Base-by-base conservation (phyloP, 2,329 filamentous ascomycete genomes). In the Pochonia chlamydosporia region DNA sequence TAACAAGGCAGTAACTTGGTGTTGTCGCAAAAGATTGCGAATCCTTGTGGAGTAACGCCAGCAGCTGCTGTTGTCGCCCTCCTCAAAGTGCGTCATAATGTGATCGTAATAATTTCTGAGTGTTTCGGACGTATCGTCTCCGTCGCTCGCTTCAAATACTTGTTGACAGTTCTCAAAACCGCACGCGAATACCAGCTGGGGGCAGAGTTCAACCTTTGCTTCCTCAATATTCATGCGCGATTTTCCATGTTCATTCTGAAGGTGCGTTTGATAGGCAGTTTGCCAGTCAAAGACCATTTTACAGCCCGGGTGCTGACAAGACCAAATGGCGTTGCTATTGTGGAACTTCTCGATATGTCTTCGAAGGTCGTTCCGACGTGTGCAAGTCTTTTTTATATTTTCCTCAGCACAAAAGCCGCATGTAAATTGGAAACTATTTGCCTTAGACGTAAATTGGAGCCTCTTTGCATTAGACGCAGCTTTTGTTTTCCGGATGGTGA, bases 331-430 rank as follows among this genome's bases (percentile, higher is more conserved):
- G 46, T 74, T 68, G 46, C 65, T 69, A 48, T 70, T 67, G 54
- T 74, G 71, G 43, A 72, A 73, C 49, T 71, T 65, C 46, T 72
- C 68, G 35, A 74, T 71, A 46, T 74, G 71, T 9, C 72, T 66
- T 55, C 73, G 74, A 45, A 74, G 57, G 47, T 74, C 71, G 49
- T 73, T 72, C 52, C 30, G n/a, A n/a, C n/a, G n/a, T 10, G 30
- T 33, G n/a, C 30, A 33, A 33, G 10, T 33, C 30, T 33, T 10
- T 33, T n/a, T n/a, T 10, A 33, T 33, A n/a, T 33, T 57, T 45
- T 63, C 59, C 50, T 69, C 67, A 33, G 59, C 59, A 54, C 67
- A 70, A 44, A 69, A 67, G 5, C 44, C 44, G 23, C 48, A 50
- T 11, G 40, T 40, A 20, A 47, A 50, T 7, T n/a, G n/a, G n/a